These are phyloP conservation scores for Termitomyces titanicus DNA, from an alignment of 768 basidiomycete species.

Conservation along the genomic window DNA sequence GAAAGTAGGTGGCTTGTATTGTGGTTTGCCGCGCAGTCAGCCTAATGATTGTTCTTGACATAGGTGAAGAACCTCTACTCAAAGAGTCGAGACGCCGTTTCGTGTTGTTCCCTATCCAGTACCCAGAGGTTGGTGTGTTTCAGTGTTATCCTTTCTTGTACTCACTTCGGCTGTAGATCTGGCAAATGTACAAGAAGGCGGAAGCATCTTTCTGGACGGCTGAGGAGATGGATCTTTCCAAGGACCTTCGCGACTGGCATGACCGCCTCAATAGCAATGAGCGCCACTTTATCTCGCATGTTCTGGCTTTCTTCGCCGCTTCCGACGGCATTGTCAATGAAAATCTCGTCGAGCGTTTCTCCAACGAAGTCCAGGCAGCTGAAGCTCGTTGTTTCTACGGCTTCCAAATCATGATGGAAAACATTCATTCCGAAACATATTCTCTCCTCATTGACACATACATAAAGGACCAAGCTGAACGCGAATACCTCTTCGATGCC, in stretches of 20 bases:
- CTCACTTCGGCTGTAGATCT: slow-evolving; percentile 56
- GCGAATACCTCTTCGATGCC: slow-evolving; percentile 86
- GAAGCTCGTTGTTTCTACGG: slow-evolving; percentile 97
- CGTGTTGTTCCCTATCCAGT: slow-evolving; percentile 92
- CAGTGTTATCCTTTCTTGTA: neutral
- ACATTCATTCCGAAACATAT: slow-evolving; percentile 95
- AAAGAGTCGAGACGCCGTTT: slow-evolving; percentile 77
- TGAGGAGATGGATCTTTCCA: slow-evolving; percentile 88
- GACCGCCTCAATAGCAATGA: slow-evolving; percentile 78
- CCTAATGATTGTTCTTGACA: neutral
- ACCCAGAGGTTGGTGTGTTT: slow-evolving; percentile 62
- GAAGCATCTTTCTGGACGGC: slow-evolving; percentile 95
- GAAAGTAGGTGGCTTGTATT: slow-evolving; percentile 39
- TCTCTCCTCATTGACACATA: slow-evolving; percentile 95
- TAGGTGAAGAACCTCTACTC: slow-evolving; percentile 78
- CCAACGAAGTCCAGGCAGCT: slow-evolving; percentile 86
- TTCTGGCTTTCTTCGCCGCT: slow-evolving; percentile 95
- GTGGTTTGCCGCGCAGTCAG: neutral
- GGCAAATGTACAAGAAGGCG: slow-evolving; percentile 95
- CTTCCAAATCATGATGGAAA: slow-evolving; percentile 99
- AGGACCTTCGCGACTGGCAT: slow-evolving; percentile 85
- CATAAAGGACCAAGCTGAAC: slow-evolving; percentile 75
- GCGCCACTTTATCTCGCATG: slow-evolving; percentile 87
- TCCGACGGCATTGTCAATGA: slow-evolving; percentile 97
- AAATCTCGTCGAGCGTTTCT: slow-evolving; percentile 92